Base-by-base conservation (phyloP, 306 rosid species). In the Fragaria iinumae region DNA sequence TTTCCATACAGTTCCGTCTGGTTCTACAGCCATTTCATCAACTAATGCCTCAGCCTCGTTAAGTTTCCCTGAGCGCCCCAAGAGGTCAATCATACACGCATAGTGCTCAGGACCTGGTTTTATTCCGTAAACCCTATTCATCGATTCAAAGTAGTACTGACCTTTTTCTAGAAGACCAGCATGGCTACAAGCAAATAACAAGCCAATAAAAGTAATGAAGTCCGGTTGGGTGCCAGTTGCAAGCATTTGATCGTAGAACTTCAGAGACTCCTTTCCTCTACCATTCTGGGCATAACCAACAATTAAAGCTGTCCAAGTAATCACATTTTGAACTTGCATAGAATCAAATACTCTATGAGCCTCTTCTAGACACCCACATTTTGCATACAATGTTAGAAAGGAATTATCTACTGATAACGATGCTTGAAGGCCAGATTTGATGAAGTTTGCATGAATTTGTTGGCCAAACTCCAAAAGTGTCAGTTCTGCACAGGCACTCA, bases 261-360 rank as follows among this genome's bases (percentile, higher is more conserved):
- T 80, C 60, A 94, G 57, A 27, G 97, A 90, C 55, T 90, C 91
- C 84, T 76, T 89, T 85, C 95, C 97, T 78, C 78, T 94, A 14
- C 96, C 96, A 83, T 94, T 94, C 79, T 89, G 87, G 67, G 96
- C 97, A 86, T 94, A 90, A 64, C 98, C 97, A 80, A 91, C 93
- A 63, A 94, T 91, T 47, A 94, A 83, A 75, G 98, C 94, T 52
- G 98, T 94, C 97, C 97, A 94, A 29, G 93, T 85, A 79, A 94
- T 87, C 74, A 92, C 95, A 76, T 89, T 82, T 38, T 82, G 81
- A 47, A 45, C 79, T 72, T 49, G 83, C 98, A 92, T 92, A 2
- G 85, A 88, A 43, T 80, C 80, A 70, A 94, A 94, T 74, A 92
- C 79, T 68, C 71, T 78, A 50, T 53, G 83, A 27, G 97, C 96